Conservation (phyloP, 257 asterid species). For the Verbascum thapsus region DNA sequence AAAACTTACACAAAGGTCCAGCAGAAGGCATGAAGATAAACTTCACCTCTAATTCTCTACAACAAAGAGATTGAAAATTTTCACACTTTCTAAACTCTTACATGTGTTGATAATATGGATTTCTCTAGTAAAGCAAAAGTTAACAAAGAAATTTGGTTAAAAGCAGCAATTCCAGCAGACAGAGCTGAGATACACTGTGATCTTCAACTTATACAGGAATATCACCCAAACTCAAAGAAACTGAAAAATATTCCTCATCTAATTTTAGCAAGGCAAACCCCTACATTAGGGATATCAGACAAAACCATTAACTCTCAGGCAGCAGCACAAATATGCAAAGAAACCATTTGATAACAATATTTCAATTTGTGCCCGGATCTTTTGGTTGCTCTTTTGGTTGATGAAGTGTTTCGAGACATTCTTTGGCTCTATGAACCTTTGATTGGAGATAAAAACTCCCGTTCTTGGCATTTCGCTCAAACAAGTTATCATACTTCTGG, state of each 20-base stretch:
- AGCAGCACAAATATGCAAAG: slow-evolving; percentile 23
- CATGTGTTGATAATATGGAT: slow-evolving; percentile 11
- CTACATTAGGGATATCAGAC: slow-evolving; percentile 5
- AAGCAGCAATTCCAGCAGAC: slow-evolving; percentile 10
- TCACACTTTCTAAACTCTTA: not conserved
- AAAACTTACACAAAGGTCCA: too few species aligned
- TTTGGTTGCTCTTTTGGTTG: slow-evolving; percentile 32
- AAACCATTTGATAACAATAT: not conserved
- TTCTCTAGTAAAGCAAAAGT: slow-evolving; percentile 3
- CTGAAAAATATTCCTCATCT: not conserved
- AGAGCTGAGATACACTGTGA: slow-evolving; percentile 3
- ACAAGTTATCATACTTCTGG: slow-evolving; percentile 64
- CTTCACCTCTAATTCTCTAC: too few species aligned
- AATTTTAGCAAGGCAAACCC: slow-evolving; percentile 11
- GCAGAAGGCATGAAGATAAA: too few species aligned
- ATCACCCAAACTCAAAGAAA: slow-evolving; percentile 14
- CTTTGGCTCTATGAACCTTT: slow-evolving; percentile 75
- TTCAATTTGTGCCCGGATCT: slow-evolving; percentile 29
- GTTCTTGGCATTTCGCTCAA: slow-evolving; percentile 61
- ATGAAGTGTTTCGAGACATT: slow-evolving; percentile 57
- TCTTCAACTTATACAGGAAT: slow-evolving; percentile 27
- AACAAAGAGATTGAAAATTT: too few species aligned
- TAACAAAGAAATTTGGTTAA: slow-evolving; percentile 7
- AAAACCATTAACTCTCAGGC: not conserved
- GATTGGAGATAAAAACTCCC: slow-evolving; percentile 72